phyloP scores from a whole-genome alignment of 768 basidiomycete species.

The Boletus sensibilis region DNA sequence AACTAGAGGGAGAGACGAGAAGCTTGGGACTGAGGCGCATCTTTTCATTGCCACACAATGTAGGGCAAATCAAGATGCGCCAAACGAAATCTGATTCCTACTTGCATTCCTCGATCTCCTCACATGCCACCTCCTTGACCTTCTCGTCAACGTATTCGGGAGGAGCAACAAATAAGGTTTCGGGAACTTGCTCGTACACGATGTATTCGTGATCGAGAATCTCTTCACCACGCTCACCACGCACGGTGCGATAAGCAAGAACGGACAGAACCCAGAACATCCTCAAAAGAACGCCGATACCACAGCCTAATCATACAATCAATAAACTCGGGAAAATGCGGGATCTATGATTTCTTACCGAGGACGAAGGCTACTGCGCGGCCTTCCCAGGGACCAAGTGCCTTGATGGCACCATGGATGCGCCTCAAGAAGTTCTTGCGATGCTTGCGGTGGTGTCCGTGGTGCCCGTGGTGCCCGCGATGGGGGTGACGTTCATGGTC shows the following conservation, averaged over 20 bases:
- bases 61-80: neutral
- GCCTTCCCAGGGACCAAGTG: slow-evolving; percentile 81
- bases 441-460: slow-evolving; percentile 28
- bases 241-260: slow-evolving; percentile 56
- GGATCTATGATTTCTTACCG: slow-evolving; percentile 42
- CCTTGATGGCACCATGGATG: slow-evolving; percentile 61
- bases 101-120: slow-evolving; percentile 16
- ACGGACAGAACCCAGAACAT: slow-evolving; percentile 76
- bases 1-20: slow-evolving; percentile 4
- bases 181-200: slow-evolving; percentile 47
- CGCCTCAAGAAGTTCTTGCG: slow-evolving; percentile 54
- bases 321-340: neutral
- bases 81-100: slow-evolving; percentile 4
- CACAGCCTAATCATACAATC: slow-evolving; percentile 54
- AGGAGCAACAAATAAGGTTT: slow-evolving; percentile 49
- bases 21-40: neutral
- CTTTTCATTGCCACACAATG: neutral
- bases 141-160: slow-evolving; percentile 65
- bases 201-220: slow-evolving; percentile 41
- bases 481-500: slow-evolving; percentile 7
- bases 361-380: slow-evolving; percentile 81
- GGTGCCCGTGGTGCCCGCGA: slow-evolving; percentile 15
- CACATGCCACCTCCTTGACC: slow-evolving; percentile 23
- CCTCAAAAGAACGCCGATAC: slow-evolving; percentile 76
- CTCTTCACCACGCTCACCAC: slow-evolving; percentile 43